Evolutionary conservation across 2,329 filamentous ascomycete species (phyloP).

Genomic region (Colletotrichum sp.): DNA sequence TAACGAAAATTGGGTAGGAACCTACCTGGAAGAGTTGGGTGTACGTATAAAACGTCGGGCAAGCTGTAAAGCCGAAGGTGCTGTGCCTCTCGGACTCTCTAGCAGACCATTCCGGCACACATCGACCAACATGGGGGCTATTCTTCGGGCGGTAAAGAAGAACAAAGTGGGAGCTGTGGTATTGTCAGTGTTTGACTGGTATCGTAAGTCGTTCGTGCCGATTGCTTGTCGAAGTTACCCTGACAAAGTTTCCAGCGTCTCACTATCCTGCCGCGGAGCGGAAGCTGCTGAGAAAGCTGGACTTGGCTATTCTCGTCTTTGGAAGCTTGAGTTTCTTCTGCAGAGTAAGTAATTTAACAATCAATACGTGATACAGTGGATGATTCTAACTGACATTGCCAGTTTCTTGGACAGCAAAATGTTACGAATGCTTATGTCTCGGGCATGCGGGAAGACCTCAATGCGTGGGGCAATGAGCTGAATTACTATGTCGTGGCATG

Average conservation of each 20-base stretch:
- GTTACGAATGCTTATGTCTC: constrained; percentile 30
- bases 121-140: background rate
- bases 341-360: background rate
- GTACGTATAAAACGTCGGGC: constrained; percentile 4
- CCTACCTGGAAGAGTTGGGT: background rate
- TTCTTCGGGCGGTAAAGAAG: constrained; percentile 20
- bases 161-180: constrained; percentile 28
- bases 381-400: too few relatives aligned
- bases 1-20: background rate
- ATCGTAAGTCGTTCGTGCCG: constrained; percentile 24
- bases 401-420: constrained; percentile 32
- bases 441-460: constrained; percentile 31
- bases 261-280: constrained; percentile 28
- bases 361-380: background rate
- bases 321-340: constrained; percentile 25
- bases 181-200: constrained; percentile 33
- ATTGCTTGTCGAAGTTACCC: background rate
- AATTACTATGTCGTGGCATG: constrained; percentile 26
- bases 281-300: constrained; percentile 29
- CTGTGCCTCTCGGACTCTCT: background rate
- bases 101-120: too few relatives aligned
- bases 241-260: constrained; percentile 18
- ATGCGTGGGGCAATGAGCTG: constrained; percentile 28
- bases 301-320: constrained; percentile 25
- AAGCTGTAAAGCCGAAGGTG: background rate